Conservation (phyloP, 139 green algal genomes). For the Chlorella sp. region DNA sequence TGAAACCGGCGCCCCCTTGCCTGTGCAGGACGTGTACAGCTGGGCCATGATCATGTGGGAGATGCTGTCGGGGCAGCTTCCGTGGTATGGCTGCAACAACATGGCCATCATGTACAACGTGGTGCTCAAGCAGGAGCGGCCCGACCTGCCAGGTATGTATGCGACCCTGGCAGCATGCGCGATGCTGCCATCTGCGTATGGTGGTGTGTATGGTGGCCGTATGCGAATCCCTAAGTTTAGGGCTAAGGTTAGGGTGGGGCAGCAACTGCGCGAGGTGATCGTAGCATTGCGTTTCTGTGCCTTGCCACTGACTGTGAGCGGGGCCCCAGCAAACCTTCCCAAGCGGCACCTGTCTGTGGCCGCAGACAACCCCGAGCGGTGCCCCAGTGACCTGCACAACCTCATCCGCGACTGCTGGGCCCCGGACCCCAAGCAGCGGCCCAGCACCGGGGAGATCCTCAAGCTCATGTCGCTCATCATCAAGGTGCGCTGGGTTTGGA, state of each 20-base stretch:
- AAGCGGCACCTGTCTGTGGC: no score
- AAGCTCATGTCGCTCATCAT: neutral
- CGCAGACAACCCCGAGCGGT: conserved; percentile 8
- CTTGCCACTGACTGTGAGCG: no score
- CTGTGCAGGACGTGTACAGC: conserved; percentile 19
- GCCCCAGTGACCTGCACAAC: conserved; percentile 11
- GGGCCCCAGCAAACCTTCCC: no score
- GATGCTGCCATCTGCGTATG: no score
- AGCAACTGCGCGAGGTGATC: no score
- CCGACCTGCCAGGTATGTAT: conserved; percentile 12
- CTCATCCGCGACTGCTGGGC: conserved; percentile 31
- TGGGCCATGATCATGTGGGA: conserved; percentile 37
- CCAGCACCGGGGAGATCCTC: neutral
- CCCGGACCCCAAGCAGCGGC: neutral
- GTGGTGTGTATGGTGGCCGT: no score
- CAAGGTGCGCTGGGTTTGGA: no score
- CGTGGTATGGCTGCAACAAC: conserved; percentile 25
- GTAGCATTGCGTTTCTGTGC: no score
- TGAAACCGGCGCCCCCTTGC: no score
- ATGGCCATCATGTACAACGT: conserved; percentile 15
- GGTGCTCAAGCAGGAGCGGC: conserved; percentile 9
- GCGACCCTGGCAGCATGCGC: no score
- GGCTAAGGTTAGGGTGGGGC: no score
- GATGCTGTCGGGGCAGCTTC: conserved; percentile 27
- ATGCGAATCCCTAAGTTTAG: no score